Evolutionary conservation across 2,329 filamentous ascomycete species (phyloP), one percentile per base, ranked within the genome.

Genomic region (Hypoxylon sp.): DNA sequence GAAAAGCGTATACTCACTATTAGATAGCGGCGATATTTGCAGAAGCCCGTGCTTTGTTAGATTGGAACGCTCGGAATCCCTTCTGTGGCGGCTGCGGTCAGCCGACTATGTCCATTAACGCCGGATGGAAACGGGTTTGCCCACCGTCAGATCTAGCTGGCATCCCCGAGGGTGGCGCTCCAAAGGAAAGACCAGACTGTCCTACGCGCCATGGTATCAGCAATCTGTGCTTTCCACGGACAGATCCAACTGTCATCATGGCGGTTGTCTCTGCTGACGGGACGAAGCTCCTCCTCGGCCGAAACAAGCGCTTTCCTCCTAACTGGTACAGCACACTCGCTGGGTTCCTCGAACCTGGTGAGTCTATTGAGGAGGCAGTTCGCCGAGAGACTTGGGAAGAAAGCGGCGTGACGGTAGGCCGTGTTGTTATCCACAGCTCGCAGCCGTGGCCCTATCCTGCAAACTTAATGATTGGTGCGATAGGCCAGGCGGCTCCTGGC

Each of bases 181-280:
- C 85, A 7, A 79, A 79, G 25, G 82, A 87, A 45, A 89, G 93
- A 7, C 86, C 85, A 1, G 86, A 91, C 17, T 99, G 96, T 80
- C 90, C 88, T 6, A 97, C 94, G 0, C 89, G 96, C 59, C 91
- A 89, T 41, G 94, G 93, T 25, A 83, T 99, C 49, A 97, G 94
- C 32, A 99, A 99, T 80, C 85, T 98, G 58, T 91, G 87, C 76
- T 98, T 98, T 84, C 95, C 95, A 2, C 89, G 94, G 55, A 98
- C 95, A 1, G 94, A 98, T 75, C 94, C 94, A 0, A 97, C 93
- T 28, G 94, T 98, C 78, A 99, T 99, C 81, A 94, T 97, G 82
- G 95, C 94, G 0, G 91, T 98, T 10, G 88, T 98, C 32, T 97
- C 92, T 58, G 85, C 90, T 55, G 93, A 97, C 73, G 91, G 91